These are phyloP conservation scores for Populus hybrid DNA, from an alignment of 441 rosid genomes.

Conservation along the genomic window DNA sequence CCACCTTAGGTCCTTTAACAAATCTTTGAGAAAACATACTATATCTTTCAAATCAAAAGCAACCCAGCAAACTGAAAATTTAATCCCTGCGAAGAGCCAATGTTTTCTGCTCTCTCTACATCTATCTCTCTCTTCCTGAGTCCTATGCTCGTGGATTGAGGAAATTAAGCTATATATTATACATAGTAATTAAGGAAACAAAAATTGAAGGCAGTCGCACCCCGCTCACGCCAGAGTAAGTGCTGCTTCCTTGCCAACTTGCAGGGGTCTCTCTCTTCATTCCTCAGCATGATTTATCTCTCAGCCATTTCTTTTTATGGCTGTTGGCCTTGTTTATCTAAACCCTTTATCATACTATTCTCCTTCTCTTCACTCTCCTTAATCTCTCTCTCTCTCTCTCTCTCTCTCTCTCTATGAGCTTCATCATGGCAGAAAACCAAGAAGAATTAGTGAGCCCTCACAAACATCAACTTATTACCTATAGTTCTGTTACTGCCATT, in stretches of 20 bases:
- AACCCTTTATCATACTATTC: background rate
- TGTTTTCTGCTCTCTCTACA: conserved; percentile 6
- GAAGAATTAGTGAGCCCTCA: conserved; percentile 38
- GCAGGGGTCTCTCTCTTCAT: conserved; percentile 44
- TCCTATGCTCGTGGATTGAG: background rate
- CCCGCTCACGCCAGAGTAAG: conserved; percentile 45
- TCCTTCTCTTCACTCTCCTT: background rate
- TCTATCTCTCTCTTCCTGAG: background rate
- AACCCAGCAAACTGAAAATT: conserved; percentile 14
- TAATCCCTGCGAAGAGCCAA: conserved; percentile 16
- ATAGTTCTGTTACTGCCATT: background rate
- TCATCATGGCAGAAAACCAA: conserved; percentile 42
- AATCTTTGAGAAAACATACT: conserved; percentile 5
- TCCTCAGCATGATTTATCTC: conserved; percentile 32
- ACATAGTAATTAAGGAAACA: background rate
- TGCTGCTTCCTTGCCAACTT: conserved; percentile 44
- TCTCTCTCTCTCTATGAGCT: background rate
- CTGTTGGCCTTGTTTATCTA: conserved; percentile 18
- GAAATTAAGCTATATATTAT: background rate
- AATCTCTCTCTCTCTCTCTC: background rate
- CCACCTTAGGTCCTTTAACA: background rate
- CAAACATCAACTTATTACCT: background rate
- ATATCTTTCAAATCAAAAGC: conserved; percentile 7
- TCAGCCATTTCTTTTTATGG: conserved; percentile 24
- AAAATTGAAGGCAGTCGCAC: conserved; percentile 11